Conservation (phyloP, 768 basidiomycete species). For the Boletus tylopilopsis region DNA sequence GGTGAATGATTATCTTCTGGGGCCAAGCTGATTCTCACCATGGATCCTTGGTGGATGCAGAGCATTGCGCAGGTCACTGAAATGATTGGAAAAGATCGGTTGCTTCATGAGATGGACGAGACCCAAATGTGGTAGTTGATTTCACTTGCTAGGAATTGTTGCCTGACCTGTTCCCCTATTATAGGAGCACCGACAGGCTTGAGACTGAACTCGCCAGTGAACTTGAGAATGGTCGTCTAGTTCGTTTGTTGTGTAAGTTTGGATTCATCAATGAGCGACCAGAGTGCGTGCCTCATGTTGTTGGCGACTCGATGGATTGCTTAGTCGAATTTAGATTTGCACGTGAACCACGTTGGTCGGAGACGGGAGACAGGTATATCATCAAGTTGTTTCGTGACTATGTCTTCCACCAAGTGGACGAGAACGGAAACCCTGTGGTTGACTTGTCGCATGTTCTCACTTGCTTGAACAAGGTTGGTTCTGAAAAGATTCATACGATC, state of each 20-base stretch:
- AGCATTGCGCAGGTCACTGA: slow-evolving; percentile 78
- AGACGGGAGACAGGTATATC: slow-evolving; percentile 97
- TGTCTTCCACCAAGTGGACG: slow-evolving; percentile 97
- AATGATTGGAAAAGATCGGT: slow-evolving; percentile 65
- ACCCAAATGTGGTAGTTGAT: slow-evolving; percentile 58
- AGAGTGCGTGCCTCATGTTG: slow-evolving; percentile 59
- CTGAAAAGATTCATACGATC: not conserved
- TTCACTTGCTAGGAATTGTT: not conserved
- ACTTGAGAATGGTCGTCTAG: slow-evolving; percentile 89
- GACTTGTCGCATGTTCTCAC: slow-evolving; percentile 89
- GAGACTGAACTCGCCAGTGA: slow-evolving; percentile 85
- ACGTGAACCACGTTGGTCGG: slow-evolving; percentile 95
- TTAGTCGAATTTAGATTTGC: slow-evolving; percentile 66
- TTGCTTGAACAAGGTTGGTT: slow-evolving; percentile 85
- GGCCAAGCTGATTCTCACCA: not conserved
- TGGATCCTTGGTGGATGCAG: slow-evolving; percentile 32
- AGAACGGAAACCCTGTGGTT: slow-evolving; percentile 82
- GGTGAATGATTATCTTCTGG: slow-evolving; percentile 32
- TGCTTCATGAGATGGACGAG: slow-evolving; percentile 77
- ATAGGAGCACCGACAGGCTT: slow-evolving; percentile 73
- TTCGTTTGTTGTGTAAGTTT: slow-evolving; percentile 87
- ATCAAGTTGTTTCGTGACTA: slow-evolving; percentile 98
- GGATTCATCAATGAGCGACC: slow-evolving; percentile 99
- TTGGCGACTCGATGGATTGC: not conserved
- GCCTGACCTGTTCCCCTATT: not conserved